Percentiles rank a stretch among this genome's conserved stretches.
These are phyloP conservation scores for Paecilomyces dactylethromorphus DNA, from an alignment of 2,329 filamentous ascomycete genomes.

Conservation along the genomic window DNA sequence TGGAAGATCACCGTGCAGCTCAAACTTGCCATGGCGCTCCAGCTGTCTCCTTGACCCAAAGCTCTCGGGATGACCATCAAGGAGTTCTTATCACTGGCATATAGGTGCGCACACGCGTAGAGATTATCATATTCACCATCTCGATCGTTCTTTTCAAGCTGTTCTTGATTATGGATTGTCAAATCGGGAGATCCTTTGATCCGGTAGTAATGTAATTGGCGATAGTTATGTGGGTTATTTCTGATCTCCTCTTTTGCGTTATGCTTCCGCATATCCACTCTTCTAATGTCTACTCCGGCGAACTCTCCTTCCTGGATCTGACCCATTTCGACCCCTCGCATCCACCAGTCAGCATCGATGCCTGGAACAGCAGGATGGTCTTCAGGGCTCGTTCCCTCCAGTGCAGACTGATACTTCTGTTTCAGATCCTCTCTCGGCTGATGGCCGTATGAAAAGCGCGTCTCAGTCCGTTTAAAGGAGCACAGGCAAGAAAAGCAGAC, in stretches of 20 bases:
- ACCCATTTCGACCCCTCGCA: constrained; percentile 18
- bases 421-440: constrained; percentile 22
- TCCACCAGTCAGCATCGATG: constrained; percentile 32
- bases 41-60: constrained; percentile 34
- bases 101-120: constrained; percentile 52
- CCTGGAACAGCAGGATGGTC: constrained; percentile 27
- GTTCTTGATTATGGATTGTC: constrained; percentile 9
- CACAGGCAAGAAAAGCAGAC: constrained; percentile 48
- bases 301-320: constrained; percentile 23
- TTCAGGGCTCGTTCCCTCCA: constrained; percentile 24
- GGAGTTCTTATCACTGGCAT: constrained; percentile 51
- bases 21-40: constrained; percentile 40
- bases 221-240: constrained; percentile 25
- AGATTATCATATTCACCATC: constrained; percentile 42
- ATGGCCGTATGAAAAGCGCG: constrained; percentile 18
- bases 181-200: constrained; percentile 36
- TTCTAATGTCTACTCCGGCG: constrained; percentile 42
- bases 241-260: constrained; percentile 29
- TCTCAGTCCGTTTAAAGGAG: constrained; percentile 46
- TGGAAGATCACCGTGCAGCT: constrained; percentile 46
- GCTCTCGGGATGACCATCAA: constrained; percentile 47
- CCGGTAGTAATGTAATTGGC: constrained; percentile 42
- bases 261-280: constrained; percentile 47
- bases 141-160: constrained; percentile 14
- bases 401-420: constrained; percentile 20